These are phyloP conservation scores for Penicillium vulpinum DNA, from an alignment of 2,329 filamentous ascomycete species.

Conservation along the genomic window DNA sequence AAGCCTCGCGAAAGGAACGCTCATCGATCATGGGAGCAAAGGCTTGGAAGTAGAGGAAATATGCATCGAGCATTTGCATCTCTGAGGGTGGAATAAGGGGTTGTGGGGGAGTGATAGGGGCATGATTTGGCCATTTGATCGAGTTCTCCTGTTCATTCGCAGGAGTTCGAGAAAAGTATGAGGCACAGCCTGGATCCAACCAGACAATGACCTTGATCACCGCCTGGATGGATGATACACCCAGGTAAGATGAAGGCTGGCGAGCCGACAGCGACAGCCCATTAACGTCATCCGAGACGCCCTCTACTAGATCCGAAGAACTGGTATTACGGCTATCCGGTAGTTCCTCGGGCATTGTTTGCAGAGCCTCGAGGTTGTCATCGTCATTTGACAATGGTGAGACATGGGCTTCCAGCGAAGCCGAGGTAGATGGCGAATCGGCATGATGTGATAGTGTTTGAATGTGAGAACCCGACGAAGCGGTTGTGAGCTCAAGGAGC, in stretches of 20 bases:
- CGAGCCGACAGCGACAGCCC: constrained; percentile 64
- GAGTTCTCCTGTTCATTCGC: constrained; percentile 19
- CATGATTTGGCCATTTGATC: constrained; percentile 32
- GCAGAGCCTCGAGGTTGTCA: constrained; percentile 60
- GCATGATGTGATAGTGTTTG: constrained; percentile 38
- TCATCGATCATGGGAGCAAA: constrained; percentile 75
- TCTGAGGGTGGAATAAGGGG: constrained; percentile 61
- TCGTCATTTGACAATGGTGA: constrained; percentile 49
- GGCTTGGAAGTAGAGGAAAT: constrained; percentile 71
- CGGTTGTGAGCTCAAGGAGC: constrained; percentile 53
- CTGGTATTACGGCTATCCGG: constrained; percentile 46
- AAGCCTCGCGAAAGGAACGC: constrained; percentile 65
- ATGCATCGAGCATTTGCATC: constrained; percentile 70
- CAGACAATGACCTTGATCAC: constrained; percentile 68
- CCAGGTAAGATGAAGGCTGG: constrained; percentile 65
- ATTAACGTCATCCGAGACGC: constrained; percentile 70
- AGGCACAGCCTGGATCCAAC: constrained; percentile 53
- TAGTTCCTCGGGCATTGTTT: constrained; percentile 70
- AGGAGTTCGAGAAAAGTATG: constrained; percentile 49
- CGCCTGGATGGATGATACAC: constrained; percentile 73
- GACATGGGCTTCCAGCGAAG: constrained; percentile 46
- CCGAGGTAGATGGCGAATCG: constrained; percentile 49
- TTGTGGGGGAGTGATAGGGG: constrained; percentile 49
- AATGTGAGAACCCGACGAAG: constrained; percentile 33
- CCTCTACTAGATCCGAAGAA: constrained; percentile 57